Base-by-base conservation (phyloP, 106 monocot species). In the Dioscorea alata region DNA sequence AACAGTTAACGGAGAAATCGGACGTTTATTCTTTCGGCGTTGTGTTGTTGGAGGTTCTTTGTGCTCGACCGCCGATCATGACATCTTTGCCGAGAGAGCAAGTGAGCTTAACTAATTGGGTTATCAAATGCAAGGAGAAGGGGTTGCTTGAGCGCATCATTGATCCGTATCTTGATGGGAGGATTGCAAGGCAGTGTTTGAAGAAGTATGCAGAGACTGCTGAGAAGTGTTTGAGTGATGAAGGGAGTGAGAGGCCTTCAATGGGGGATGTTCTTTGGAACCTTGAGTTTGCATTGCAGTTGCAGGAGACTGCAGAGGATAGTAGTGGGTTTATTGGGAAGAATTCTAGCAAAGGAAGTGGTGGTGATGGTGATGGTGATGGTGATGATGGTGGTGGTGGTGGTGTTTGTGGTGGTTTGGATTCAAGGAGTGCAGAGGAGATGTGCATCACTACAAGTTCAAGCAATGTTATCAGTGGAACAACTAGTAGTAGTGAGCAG, bases 221-320 rank as follows among this genome's bases (percentile, higher is more conserved):
- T 0, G 88, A 85, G 74, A 83, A 88, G 53, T 93, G 92, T 63
- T 69, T 81, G 28, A 72, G 88, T 2, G 92, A 88, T 56, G 60
- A 74, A 12, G 82, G 91, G 19, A 76, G 80, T 16, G 86, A 93
- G 10, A 59, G 92, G 18, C 92, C 92, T 2, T 66, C 81, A 6
- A 93, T 86, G 78, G 92, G 92, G 2, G 89, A 93, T 32, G 92
- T 93, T 18, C 81, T 93, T 2, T 93, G 88, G 92, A 93, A 81
- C 70, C 81, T 93, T 8, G 89, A 89, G 69, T 93, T 85, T 49
- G 92, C 88, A 0, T 78, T 93, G 20, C 92, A 93, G 71, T 72
- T 90, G 63, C 85, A 86, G 70, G 73, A 79, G 76, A 76, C 63
- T 54, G 62, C 72, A 34, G 82, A 82, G 66, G 76, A 82, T 34